phyloP scores from a whole-genome alignment of 495 filamentous ascomycete genomes.

The Geoglossum glabrum region DNA sequence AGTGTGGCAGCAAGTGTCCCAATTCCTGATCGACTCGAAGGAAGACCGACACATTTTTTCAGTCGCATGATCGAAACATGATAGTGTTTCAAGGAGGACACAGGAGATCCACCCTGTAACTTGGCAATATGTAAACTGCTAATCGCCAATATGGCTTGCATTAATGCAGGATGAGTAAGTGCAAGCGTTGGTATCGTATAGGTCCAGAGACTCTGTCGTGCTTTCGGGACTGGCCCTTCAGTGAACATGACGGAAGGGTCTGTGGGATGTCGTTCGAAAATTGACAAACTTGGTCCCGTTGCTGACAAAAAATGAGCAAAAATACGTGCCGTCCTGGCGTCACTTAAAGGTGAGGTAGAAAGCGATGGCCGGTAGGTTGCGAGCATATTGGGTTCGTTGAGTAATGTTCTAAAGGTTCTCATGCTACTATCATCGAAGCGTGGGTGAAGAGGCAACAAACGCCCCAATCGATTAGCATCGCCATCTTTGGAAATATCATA shows the following conservation, averaged over 20 bases:
- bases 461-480: not conserved
- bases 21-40: conserved; percentile 48
- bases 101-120: conserved; percentile 46
- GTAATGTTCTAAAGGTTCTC: conserved; percentile 41
- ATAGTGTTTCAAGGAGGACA: conserved; percentile 80
- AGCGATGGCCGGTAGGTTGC: conserved; percentile 56
- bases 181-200: conserved; percentile 74
- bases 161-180: conserved; percentile 60
- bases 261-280: conserved; percentile 68
- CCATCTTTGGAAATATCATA: not conserved
- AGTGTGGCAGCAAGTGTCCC: conserved; percentile 74
- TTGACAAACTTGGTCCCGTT: conserved; percentile 68
- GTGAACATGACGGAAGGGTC: conserved; percentile 56
- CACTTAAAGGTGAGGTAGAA: conserved; percentile 60
- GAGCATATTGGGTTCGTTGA: conserved; percentile 52
- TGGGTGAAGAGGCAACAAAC: conserved; percentile 20
- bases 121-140: conserved; percentile 78
- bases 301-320: conserved; percentile 88
- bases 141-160: conserved; percentile 82
- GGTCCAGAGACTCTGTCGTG: conserved; percentile 67
- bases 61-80: conserved; percentile 65
- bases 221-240: conserved; percentile 38
- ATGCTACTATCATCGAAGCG: conserved; percentile 28
- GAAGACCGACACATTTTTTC: conserved; percentile 49
- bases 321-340: conserved; percentile 62